Evolutionary conservation across 2,329 filamentous ascomycete species (phyloP), one percentile per base, ranked within the genome.

Genomic region (Laburnicola sp.): DNA sequence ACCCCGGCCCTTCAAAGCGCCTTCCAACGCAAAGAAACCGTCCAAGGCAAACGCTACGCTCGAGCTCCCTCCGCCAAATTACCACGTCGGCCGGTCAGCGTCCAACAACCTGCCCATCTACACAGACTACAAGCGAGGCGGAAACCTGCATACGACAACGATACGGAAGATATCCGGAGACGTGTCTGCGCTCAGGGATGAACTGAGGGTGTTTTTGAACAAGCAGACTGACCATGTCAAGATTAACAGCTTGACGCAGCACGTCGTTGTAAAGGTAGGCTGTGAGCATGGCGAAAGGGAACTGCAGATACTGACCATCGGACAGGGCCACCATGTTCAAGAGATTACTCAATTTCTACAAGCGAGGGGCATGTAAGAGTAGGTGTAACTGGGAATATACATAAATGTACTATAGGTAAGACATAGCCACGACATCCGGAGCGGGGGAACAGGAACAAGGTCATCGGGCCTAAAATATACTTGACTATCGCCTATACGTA

Each of bases 131-230:
- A 92, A 89, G 76, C 80, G 84, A 9, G 91, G 91, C 45, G 89
- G 90, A 10, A 94, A 89, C 58, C 80, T 86, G 67, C 83, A 85
- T 63, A 75, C 88, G 64, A 95, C 93, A 4, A 74, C 84, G 50
- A 75, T 99, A 49, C 88, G 91, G 71, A 91, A 89, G 74, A 81
- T 93, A 43, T 85, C 90, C 51, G 94, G 94, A 11, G 82, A 96
- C 69, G 66, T 85, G 43, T 72, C 77, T 28, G 81, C 77, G 2
- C 70, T 97, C 57, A 79, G 83, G 54, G 73, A 80, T 31, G 87
- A 91, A 60, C 69, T 97, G 50, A 75, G 78, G 32, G 66, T 74
- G 21, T 80, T 78, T 8, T 71, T 96, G 54, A 74, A 78, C 1
- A 65, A 93, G 36, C 73, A 80, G 23, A 68, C 78, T 43, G 76